Conservation (phyloP, 441 rosid species). For the Pelargonium australe region DNA sequence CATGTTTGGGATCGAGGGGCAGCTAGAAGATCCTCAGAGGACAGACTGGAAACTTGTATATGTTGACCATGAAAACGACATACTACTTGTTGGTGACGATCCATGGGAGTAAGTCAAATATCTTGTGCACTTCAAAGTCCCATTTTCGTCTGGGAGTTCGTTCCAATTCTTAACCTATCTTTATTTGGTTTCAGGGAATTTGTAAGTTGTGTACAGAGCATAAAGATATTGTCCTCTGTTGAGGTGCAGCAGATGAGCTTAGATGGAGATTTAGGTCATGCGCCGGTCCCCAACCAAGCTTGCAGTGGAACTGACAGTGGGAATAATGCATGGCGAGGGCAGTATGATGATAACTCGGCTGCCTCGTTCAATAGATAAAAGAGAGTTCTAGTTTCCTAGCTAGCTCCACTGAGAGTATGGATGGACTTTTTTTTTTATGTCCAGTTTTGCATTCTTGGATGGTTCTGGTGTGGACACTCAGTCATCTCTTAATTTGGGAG, state of each 20-base stretch:
- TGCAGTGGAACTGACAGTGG: constrained; percentile 84
- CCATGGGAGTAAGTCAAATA: constrained; percentile 88
- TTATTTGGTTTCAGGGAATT: constrained; percentile 57
- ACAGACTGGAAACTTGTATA: constrained; percentile 93
- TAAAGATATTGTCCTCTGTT: constrained; percentile 83
- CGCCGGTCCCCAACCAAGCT: constrained; percentile 64
- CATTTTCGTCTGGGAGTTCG: neutral
- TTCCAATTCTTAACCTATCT: neutral
- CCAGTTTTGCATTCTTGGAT: too few relatives aligned
- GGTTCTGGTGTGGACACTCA: too few relatives aligned
- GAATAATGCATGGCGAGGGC: constrained; percentile 64
- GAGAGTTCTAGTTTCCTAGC: neutral
- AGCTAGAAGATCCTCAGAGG: constrained; percentile 82
- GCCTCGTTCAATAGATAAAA: constrained; percentile 72
- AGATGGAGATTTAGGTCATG: constrained; percentile 71
- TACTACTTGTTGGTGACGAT: constrained; percentile 89
- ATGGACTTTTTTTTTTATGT: too few relatives aligned
- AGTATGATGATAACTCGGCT: constrained; percentile 71
- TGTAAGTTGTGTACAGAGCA: constrained; percentile 81
- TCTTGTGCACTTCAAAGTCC: neutral
- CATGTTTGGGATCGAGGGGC: constrained; percentile 96
- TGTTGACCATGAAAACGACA: constrained; percentile 86
- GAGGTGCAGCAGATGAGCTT: constrained; percentile 98
- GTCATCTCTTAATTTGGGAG: too few relatives aligned
- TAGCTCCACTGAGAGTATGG: too few relatives aligned